phyloP scores from a whole-genome alignment of 2,329 filamentous ascomycete species.

The Apiospora saccharicola region DNA sequence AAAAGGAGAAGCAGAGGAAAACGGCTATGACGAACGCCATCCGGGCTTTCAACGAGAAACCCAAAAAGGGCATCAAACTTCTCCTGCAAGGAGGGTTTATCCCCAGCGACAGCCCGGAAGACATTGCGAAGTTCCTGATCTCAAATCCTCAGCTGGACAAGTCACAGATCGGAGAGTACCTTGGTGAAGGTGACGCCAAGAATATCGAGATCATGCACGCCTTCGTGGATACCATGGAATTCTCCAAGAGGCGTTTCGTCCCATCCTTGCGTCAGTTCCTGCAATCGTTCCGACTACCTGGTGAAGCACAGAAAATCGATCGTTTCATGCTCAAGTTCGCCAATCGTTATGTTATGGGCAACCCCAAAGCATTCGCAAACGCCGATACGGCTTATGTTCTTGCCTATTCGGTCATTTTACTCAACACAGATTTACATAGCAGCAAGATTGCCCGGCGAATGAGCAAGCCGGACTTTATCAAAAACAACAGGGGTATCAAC shows the following conservation, averaged over 20 bases:
- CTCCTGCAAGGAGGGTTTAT: conserved; percentile 90
- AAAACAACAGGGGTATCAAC: conserved; percentile 98
- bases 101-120: conserved; percentile 75
- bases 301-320: conserved; percentile 98
- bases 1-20: conserved; percentile 93
- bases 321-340: conserved; percentile 99
- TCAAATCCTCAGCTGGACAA: conserved; percentile 89
- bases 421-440: conserved; percentile 97
- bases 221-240: conserved; percentile 96
- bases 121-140: conserved; percentile 85
- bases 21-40: conserved; percentile 90
- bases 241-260: conserved; percentile 88
- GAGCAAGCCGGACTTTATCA: conserved; percentile 98
- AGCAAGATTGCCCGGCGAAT: conserved; percentile 83
- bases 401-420: conserved; percentile 93
- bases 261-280: conserved; percentile 91
- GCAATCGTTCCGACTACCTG: conserved; percentile 92
- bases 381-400: conserved; percentile 97
- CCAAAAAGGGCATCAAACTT: conserved; percentile 89
- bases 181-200: conserved; percentile 90
- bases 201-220: conserved; percentile 99
- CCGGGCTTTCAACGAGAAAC: conserved; percentile 96
- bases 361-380: conserved; percentile 97
- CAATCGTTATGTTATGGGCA: conserved; percentile 91
- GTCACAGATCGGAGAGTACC: conserved; percentile 88